Percentiles rank a stretch among this genome's conserved stretches.
These are phyloP conservation scores for Parachaetomium inaequale DNA, from an alignment of 495 filamentous ascomycete species.

Conservation along the genomic window DNA sequence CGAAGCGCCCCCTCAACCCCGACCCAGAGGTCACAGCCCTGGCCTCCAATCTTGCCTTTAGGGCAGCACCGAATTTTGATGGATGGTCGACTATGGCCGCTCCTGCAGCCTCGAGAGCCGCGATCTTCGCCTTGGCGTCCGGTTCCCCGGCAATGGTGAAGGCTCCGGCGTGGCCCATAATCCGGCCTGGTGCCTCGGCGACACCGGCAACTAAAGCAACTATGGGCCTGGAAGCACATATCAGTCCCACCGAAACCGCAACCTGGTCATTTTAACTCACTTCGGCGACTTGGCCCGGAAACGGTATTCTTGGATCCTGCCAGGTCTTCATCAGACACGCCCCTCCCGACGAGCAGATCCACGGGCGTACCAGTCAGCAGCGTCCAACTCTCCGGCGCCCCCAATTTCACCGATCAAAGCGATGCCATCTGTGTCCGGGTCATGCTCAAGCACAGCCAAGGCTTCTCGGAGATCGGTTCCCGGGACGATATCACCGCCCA, in stretches of 20 bases:
- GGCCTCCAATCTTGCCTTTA: constrained; percentile 50
- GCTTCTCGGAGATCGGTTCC: constrained; percentile 81
- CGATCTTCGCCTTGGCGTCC: constrained; percentile 61
- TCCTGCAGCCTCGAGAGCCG: constrained; percentile 64
- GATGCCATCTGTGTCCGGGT: constrained; percentile 76
- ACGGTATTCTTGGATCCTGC: constrained; percentile 60
- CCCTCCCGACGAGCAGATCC: not conserved
- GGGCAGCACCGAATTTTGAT: constrained; percentile 69
- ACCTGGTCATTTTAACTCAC: constrained; percentile 37
- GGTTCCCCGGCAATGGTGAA: constrained; percentile 67
- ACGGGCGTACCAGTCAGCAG: constrained; percentile 59
- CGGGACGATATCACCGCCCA: constrained; percentile 81
- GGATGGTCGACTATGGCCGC: constrained; percentile 78
- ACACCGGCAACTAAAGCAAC: constrained; percentile 73
- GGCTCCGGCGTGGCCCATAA: constrained; percentile 90
- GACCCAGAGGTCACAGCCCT: not conserved
- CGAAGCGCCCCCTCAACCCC: not conserved
- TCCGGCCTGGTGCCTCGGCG: constrained; percentile 59
- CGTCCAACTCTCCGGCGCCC: constrained; percentile 75
- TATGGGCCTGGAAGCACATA: constrained; percentile 57
- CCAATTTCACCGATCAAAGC: constrained; percentile 84
- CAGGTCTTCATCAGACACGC: not conserved
- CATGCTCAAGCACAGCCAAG: constrained; percentile 66
- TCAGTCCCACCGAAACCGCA: not conserved
- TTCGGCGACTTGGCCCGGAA: constrained; percentile 60